phyloP scores from a whole-genome alignment of 169 alveolate genomes.

The Eimeria falciformis region DNA sequence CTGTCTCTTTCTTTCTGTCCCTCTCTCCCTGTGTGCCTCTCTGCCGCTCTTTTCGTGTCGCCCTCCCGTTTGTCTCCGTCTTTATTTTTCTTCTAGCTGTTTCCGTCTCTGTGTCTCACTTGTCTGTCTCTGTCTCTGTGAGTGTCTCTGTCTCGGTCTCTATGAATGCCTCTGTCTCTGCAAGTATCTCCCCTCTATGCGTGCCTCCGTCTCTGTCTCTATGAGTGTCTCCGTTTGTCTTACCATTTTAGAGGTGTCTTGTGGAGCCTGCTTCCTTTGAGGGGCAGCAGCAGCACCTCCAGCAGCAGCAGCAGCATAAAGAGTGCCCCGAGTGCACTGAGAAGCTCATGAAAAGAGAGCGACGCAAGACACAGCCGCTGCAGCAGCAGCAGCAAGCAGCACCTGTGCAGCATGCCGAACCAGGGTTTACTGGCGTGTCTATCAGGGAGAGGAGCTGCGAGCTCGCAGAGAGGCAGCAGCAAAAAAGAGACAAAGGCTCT shows the following conservation, averaged over 20 bases:
- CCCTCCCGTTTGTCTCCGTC: neutral
- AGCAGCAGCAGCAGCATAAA: slow-evolving; percentile 35
- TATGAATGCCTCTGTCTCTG: no score
- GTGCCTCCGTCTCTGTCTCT: no score
- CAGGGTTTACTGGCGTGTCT: slow-evolving; percentile 48
- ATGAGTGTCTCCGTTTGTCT: no score
- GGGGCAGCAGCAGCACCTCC: slow-evolving; percentile 22
- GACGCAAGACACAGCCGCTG: neutral
- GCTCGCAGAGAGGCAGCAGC: slow-evolving; percentile 32
- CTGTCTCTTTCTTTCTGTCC: neutral
- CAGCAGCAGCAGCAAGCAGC: slow-evolving; percentile 59
- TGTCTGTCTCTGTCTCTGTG: neutral
- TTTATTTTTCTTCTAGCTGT: no score
- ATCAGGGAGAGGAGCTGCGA: neutral
- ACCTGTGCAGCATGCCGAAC: slow-evolving; percentile 56
- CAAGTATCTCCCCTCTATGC: no score
- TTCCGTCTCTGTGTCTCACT: neutral
- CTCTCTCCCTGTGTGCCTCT: neutral
- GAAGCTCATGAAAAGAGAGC: neutral
- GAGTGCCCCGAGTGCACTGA: neutral
- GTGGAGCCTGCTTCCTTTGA: neutral
- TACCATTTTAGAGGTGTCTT: neutral
- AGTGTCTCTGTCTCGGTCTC: no score
- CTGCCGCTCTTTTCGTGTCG: neutral
- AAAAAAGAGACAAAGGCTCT: neutral